Conservation (phyloP, 345 rosid species). For the Arabis hirsuta region DNA sequence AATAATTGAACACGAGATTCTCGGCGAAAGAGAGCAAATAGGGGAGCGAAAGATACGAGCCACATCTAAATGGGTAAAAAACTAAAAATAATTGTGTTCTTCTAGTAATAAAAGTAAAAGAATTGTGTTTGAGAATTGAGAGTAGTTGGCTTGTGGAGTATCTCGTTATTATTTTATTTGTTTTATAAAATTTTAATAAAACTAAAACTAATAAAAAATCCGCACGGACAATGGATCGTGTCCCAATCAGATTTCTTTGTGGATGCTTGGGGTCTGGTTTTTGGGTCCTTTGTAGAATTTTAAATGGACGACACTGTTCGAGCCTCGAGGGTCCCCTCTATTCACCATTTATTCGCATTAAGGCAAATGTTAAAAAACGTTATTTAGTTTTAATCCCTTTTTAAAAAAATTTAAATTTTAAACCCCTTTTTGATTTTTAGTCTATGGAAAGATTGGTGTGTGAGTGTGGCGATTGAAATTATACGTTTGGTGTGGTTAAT, state of each 20-base stretch:
- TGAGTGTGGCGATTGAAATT: neutral
- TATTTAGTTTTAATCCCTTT: neutral
- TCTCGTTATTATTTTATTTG: neutral
- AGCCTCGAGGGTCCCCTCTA: neutral
- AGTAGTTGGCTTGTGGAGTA: conserved; percentile 6
- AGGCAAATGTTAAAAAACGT: neutral
- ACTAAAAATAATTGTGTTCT: neutral
- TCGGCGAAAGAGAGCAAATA: no score
- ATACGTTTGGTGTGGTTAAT: neutral
- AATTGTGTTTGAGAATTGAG: neutral
- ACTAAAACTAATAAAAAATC: neutral
- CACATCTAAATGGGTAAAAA: neutral
- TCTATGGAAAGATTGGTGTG: neutral
- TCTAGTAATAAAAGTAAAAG: neutral
- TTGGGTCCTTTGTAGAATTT: conserved; percentile 12
- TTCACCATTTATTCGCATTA: conserved; percentile 14
- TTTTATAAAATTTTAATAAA: neutral
- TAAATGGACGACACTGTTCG: conserved; percentile 34
- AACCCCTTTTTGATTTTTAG: neutral
- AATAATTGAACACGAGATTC: no score
- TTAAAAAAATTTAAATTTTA: neutral
- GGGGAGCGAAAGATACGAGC: no score
- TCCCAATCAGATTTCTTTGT: conserved; percentile 31
- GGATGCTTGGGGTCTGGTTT: conserved; percentile 12
- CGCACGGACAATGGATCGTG: conserved; percentile 36